These are phyloP conservation scores for Aspergillus sp. DNA, from an alignment of 2,329 filamentous ascomycete genomes.

Conservation along the genomic window DNA sequence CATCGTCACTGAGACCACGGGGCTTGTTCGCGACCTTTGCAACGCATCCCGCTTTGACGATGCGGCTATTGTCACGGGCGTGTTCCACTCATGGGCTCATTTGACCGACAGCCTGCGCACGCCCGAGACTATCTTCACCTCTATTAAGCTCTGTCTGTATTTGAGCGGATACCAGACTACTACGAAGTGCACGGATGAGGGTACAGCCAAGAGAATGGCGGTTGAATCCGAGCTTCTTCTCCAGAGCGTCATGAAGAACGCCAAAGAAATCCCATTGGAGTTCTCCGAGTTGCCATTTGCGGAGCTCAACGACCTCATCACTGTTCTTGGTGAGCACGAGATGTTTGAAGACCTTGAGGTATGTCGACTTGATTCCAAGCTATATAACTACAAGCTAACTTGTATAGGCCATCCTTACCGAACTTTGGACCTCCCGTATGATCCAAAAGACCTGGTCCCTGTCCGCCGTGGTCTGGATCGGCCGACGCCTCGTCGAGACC, in stretches of 20 bases:
- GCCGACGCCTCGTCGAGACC: conserved; percentile 54
- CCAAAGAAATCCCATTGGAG: conserved; percentile 30
- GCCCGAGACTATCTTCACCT: conserved; percentile 33
- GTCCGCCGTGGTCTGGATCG: conserved; percentile 51
- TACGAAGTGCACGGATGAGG: conserved; percentile 28
- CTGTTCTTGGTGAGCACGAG: conserved; percentile 38
- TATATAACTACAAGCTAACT: neutral
- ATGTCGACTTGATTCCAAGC: neutral
- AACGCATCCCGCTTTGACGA: conserved; percentile 32
- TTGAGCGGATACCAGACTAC: conserved; percentile 34
- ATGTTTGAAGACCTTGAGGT: conserved; percentile 40
- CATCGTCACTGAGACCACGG: conserved; percentile 29
- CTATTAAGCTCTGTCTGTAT: conserved; percentile 39
- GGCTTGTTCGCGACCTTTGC: conserved; percentile 31
- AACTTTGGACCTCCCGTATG: conserved; percentile 49
- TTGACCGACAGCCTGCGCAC: conserved; percentile 33
- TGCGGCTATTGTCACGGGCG: conserved; percentile 33
- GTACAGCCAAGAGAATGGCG: conserved; percentile 30
- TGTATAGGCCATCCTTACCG: conserved; percentile 37
- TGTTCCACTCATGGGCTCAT: conserved; percentile 36
- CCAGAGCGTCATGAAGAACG: conserved; percentile 32
- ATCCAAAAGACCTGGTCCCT: conserved; percentile 48
- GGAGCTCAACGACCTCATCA: conserved; percentile 39
- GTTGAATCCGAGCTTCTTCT: conserved; percentile 35
- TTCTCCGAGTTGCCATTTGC: conserved; percentile 36